phyloP scores from a whole-genome alignment of 345 rosid species.

The Lagerstroemia speciosa region DNA sequence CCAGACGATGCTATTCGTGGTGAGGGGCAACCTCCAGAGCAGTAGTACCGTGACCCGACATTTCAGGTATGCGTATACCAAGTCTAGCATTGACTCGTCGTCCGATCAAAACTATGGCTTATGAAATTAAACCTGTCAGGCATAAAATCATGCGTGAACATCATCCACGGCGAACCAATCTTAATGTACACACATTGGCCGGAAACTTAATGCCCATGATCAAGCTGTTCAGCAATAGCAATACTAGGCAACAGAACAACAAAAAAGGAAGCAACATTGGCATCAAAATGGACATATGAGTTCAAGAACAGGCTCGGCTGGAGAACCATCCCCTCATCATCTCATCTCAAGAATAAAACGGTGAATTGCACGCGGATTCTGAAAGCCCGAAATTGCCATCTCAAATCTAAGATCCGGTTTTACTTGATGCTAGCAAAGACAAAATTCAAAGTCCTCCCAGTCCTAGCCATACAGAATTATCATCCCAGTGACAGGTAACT shows the following conservation, averaged over 20 bases:
- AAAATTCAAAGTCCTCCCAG: neutral
- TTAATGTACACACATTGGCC: neutral
- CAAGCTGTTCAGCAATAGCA: neutral
- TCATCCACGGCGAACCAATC: neutral
- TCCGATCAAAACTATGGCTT: neutral
- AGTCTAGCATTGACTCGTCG: too few species aligned
- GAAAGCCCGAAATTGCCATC: neutral
- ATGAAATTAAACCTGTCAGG: neutral
- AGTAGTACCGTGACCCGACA: conserved; percentile 93
- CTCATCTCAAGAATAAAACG: neutral
- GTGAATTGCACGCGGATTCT: neutral
- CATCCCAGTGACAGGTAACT: neutral
- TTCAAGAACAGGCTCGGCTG: neutral
- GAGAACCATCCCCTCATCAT: neutral
- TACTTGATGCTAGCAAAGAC: neutral
- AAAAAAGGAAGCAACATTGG: neutral
- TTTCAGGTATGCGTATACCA: conserved; percentile 33
- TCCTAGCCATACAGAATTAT: neutral
- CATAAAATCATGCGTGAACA: neutral
- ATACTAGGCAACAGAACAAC: neutral
- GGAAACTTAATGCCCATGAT: neutral
- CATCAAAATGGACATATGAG: neutral
- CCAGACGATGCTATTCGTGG: conserved; percentile 85
- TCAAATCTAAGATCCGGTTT: neutral
- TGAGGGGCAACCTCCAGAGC: conserved; percentile 93